phyloP scores from a whole-genome alignment of 2,329 filamentous ascomycete genomes.

The Beauveria medogensis region DNA sequence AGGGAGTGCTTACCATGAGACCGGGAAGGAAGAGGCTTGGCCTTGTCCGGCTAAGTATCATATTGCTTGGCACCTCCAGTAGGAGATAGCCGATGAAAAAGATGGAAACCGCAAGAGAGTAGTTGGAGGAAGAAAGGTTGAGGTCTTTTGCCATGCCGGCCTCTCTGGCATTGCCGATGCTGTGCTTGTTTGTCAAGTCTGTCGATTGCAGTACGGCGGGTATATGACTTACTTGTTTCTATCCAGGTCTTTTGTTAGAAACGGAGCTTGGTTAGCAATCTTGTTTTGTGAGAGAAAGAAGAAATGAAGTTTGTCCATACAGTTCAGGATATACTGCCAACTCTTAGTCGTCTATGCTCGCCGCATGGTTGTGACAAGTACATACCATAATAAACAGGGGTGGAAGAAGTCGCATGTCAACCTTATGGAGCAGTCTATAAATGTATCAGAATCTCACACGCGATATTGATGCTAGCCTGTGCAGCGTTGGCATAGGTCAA shows the following conservation, averaged over 20 bases:
- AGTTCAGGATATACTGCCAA: neutral
- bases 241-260: neutral
- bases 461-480: neutral
- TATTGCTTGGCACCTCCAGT: slow-evolving; percentile 54
- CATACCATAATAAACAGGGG: slow-evolving; percentile 7
- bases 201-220: too few relatives aligned
- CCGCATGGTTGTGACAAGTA: neutral
- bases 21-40: slow-evolving; percentile 8
- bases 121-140: slow-evolving; percentile 1
- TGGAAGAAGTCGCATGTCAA: slow-evolving; percentile 6
- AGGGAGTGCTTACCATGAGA: slow-evolving; percentile 1
- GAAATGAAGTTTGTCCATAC: neutral
- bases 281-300: too few relatives aligned
- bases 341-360: neutral
- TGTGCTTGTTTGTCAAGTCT: neutral
- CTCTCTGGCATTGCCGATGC: slow-evolving; percentile 12
- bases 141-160: slow-evolving; percentile 11
- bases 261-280: too few relatives aligned
- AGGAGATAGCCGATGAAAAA: slow-evolving; percentile 41
- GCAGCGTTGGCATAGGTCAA: neutral
- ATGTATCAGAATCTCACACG: neutral
- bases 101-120: slow-evolving; percentile 10
- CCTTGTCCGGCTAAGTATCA: slow-evolving; percentile 40
- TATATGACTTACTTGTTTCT: neutral
- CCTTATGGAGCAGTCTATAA: neutral